Percentiles rank a stretch among this genome's conserved stretches.
These are phyloP conservation scores for Eimeria necatrix DNA, from an alignment of 169 alveolate species.

Conservation along the genomic window DNA sequence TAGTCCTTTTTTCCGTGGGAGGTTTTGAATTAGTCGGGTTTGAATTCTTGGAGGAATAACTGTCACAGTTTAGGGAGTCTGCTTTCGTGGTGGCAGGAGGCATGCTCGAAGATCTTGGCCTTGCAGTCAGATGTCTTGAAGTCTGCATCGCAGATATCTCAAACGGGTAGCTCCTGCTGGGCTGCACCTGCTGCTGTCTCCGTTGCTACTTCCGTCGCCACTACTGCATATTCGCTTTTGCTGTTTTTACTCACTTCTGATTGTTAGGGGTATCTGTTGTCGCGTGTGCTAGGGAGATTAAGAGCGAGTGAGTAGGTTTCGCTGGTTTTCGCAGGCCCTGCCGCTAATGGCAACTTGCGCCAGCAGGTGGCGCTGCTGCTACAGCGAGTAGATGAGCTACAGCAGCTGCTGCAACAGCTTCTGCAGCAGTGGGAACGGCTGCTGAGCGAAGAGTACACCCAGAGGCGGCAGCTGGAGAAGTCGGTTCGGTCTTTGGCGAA, in stretches of 20 bases:
- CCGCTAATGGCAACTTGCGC: not conserved
- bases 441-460: conserved; percentile 84
- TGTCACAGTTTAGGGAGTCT: too few species aligned
- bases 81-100: not conserved
- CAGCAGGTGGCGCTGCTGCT: conserved; percentile 42
- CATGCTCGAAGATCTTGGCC: not conserved
- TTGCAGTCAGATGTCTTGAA: not conserved
- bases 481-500: conserved; percentile 84
- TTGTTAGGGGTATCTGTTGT: not conserved
- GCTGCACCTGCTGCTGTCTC: conserved; percentile 37
- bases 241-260: not conserved
- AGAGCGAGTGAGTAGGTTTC: not conserved
- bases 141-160: not conserved
- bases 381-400: conserved; percentile 45
- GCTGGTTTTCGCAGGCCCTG: not conserved
- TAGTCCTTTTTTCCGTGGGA: too few species aligned
- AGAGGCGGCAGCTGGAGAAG: conserved; percentile 82
- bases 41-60: too few species aligned
- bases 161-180: not conserved
- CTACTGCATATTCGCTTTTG: not conserved
- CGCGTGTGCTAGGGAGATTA: not conserved
- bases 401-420: conserved; percentile 33
- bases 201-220: not conserved
- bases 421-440: conserved; percentile 80
- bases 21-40: too few species aligned